Base-by-base conservation (phyloP, 495 filamentous ascomycete species). In the Daldinia decipiens region DNA sequence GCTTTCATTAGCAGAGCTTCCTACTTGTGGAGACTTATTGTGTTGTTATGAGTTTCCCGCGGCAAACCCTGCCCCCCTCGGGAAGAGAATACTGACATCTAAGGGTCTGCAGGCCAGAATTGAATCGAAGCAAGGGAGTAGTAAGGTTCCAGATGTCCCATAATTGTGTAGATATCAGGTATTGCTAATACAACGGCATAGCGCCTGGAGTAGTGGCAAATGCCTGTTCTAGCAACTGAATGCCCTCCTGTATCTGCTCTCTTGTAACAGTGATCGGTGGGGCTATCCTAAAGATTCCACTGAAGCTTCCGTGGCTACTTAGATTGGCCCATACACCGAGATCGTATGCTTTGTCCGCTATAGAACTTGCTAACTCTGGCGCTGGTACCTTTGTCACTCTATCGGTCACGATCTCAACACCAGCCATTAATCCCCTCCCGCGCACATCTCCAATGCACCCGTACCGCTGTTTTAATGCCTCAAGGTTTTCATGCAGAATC, bases 361-460 rank as follows among this genome's bases (percentile, higher is more conserved):
- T 75, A 2, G 54, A 62, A 51, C 83, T 76, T 0, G 85, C 86
- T 15, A 89, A 61, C 8, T 86, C 84, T 0, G 74, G 17, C 2
- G 74, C 84, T 1, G 82, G 81, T 17, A 67, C 75, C 50, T 80
- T 84, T 2, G 83, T 85, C 64, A 76, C 51, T 5, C 78, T 63
- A 59, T 86, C 78, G 3, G 73, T 74, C 13, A 88, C 83, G 57
- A 88, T 85, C 74, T 88, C 86, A 19, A 88, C 77, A 0, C 86
- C 86, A 12, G 81, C 79, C 68, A 88, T 75, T 11, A 87, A 79
- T 0, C 85, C 86, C 1, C 85, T 80, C 2, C 87, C 86, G 11
- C 86, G 81, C 1, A 88, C 81, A 59, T 87, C 85, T 6, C 86
- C 85, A 56, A 88, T 87, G 63, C 83, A 87, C 40, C 81, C 81